A percentile compares a stretch with the other conserved stretches of the same genome.
Conservation (phyloP, 2,329 filamentous ascomycete genomes). For the Cladobotryum mycophilum region DNA sequence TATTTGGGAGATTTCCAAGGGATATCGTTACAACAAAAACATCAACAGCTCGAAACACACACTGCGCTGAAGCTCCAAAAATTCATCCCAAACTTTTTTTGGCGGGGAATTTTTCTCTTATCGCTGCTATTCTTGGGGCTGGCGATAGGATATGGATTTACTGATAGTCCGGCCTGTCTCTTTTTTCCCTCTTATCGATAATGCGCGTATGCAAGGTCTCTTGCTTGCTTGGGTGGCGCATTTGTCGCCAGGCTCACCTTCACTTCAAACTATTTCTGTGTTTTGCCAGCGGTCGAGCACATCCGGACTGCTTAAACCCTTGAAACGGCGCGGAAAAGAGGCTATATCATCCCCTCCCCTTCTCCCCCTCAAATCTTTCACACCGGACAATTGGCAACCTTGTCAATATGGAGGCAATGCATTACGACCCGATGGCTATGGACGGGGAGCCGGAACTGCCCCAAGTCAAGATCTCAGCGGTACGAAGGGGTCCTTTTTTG, state of each 20-base stretch:
- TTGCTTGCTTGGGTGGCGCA: background rate
- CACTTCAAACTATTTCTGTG: conserved; percentile 2
- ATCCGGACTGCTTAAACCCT: too few relatives aligned
- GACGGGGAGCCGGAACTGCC: conserved; percentile 52
- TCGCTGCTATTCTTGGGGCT: conserved; percentile 15
- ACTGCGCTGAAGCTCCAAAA: conserved; percentile 1
- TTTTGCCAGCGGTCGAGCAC: too few relatives aligned
- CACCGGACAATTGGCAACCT: conserved; percentile 6
- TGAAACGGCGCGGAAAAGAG: too few relatives aligned
- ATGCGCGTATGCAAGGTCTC: conserved; percentile 6
- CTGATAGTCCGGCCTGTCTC: conserved; percentile 23
- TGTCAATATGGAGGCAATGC: conserved; percentile 41
- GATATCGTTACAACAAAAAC: background rate
- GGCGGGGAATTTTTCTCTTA: conserved; percentile 28
- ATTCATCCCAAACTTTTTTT: conserved; percentile 6
- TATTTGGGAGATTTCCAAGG: too few relatives aligned
- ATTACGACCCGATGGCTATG: conserved; percentile 56
- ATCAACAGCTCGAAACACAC: background rate
- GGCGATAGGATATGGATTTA: conserved; percentile 26
- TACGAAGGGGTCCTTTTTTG: conserved; percentile 27
- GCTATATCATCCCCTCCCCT: too few relatives aligned
- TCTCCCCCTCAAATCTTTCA: too few relatives aligned
- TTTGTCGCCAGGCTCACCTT: conserved; percentile 5
- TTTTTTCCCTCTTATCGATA: conserved; percentile 7
- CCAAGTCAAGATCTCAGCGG: conserved; percentile 55